Base-by-base conservation (phyloP, 495 filamentous ascomycete genomes). In the Friedmanniomyces endolithicus region DNA sequence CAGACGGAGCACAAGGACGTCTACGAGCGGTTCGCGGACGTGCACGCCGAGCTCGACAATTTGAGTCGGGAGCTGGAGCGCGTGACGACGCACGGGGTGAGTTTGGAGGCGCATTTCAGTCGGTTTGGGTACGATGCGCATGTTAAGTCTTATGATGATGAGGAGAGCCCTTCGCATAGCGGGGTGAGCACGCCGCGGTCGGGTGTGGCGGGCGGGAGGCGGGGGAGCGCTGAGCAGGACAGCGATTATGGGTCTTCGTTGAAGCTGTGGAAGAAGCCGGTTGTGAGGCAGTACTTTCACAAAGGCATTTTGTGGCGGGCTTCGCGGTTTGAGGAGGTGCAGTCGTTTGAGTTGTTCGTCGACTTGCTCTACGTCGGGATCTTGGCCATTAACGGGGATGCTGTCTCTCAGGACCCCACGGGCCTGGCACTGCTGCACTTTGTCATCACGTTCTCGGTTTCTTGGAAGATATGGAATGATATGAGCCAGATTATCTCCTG, bases 381-480 rank as follows among this genome's bases (percentile, higher is more conserved):
- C 55, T 73, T 82, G 40, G 77, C 77, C 40, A 72, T 81, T 60
- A 75, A 75, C 39, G 79, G 78, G n/a, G 78, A 80, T 60, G 69
- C 64, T 35, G 75, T 73, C 8, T 72, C 74, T 2, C 78, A 79
- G 55, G 62, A 74, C 40, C 65, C 78, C 1, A 76, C 68, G 12
- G 75, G 74, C 8, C 31, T 64, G 57, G 68, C 72, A 29, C 65
- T 81, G 22, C 68, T 78, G 11, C 62, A 66, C 24, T 81, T 81
- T 58, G 63, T 67, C 22, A 71, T 80, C 40, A 77, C 72, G 1
- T 82, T 82, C 60, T 69, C 72, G 40, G 70, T 81, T 65, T 70
- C 70, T 33, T 82, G 75, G 75, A 79, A 76, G 65, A 76, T 82
- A 59, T 81, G 79, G 78, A 68, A 65, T 39, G 78, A 80, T 52